Evolutionary conservation across 495 filamentous ascomycete species (phyloP).

Genomic region (Symbiotaphrina buchneri): DNA sequence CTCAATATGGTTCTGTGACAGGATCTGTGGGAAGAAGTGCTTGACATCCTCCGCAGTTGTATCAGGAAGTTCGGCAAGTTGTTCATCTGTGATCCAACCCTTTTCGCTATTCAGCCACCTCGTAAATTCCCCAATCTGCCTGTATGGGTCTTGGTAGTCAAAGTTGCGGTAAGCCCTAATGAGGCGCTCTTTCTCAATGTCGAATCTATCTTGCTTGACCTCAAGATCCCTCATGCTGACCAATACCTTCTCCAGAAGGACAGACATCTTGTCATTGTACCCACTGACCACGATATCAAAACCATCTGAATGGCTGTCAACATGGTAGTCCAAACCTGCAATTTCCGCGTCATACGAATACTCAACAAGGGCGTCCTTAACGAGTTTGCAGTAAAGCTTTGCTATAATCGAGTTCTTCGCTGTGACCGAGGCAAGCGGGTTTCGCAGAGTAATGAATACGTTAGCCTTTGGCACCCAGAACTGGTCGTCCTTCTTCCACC

Average conservation of each 20-base stretch:
- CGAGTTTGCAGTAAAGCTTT: slow-evolving; percentile 65
- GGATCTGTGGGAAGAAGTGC: slow-evolving; percentile 55
- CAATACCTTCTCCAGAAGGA: slow-evolving; percentile 79
- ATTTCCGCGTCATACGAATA: slow-evolving; percentile 96
- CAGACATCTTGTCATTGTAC: slow-evolving; percentile 90
- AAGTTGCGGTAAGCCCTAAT: slow-evolving; percentile 59
- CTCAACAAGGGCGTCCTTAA: slow-evolving; percentile 74
- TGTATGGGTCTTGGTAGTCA: slow-evolving; percentile 70
- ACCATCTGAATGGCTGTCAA: slow-evolving; percentile 45
- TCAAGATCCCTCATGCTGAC: slow-evolving; percentile 68
- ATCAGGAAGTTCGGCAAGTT: slow-evolving; percentile 48
- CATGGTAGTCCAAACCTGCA: slow-evolving; percentile 67
- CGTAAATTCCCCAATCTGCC: slow-evolving; percentile 71
- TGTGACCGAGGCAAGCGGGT: slow-evolving; percentile 51
- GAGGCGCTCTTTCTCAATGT: slow-evolving; percentile 76
- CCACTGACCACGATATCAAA: slow-evolving; percentile 63
- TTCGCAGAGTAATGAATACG: slow-evolving; percentile 57
- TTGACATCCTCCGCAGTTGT: slow-evolving; percentile 54
- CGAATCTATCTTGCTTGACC: slow-evolving; percentile 63
- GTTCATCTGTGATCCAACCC: slow-evolving; percentile 62
- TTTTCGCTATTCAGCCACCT: slow-evolving; percentile 57
- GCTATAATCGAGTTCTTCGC: slow-evolving; percentile 58
- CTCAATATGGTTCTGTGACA: slow-evolving; percentile 75
- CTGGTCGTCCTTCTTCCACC: slow-evolving; percentile 97
- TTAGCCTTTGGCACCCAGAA: slow-evolving; percentile 98